These are phyloP conservation scores for Aspergillus indologenus DNA, from an alignment of 495 filamentous ascomycete species.

Conservation along the genomic window DNA sequence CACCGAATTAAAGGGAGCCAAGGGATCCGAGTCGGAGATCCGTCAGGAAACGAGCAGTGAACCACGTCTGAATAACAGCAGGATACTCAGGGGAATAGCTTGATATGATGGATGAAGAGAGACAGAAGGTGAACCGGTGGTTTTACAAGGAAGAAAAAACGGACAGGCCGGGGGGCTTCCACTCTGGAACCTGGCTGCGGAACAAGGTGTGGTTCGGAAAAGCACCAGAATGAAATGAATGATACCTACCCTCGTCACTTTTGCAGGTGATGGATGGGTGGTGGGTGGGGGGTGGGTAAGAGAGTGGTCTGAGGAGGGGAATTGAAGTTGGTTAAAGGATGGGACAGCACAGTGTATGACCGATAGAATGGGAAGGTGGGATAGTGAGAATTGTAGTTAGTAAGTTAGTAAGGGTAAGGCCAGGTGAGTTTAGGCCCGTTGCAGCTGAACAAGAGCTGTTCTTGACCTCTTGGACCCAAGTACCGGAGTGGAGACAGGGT, in stretches of 20 bases:
- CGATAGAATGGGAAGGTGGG: neutral
- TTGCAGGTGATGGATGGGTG: neutral
- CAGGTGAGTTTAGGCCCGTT: neutral
- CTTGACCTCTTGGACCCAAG: constrained; percentile 10
- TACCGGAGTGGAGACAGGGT: constrained; percentile 15
- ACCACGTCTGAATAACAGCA: constrained; percentile 22
- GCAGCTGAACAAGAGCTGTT: constrained; percentile 12
- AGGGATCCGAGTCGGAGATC: constrained; percentile 23
- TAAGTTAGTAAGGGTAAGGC: constrained; percentile 3
- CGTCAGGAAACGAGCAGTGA: constrained; percentile 23
- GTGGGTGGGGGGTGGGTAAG: constrained; percentile 5
- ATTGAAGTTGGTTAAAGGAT: constrained; percentile 24
- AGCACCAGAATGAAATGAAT: constrained; percentile 20
- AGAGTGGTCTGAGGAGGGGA: constrained; percentile 15
- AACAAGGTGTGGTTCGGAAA: constrained; percentile 19
- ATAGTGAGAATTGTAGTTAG: constrained; percentile 5
- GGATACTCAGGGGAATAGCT: constrained; percentile 20
- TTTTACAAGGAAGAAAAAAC: constrained; percentile 19
- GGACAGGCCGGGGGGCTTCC: constrained; percentile 14
- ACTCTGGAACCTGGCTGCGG: constrained; percentile 18
- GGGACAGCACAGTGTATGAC: constrained; percentile 6
- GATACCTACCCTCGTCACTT: constrained; percentile 15
- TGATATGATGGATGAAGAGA: constrained; percentile 16
- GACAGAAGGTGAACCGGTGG: constrained; percentile 18
- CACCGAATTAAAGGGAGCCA: constrained; percentile 24